Base-by-base conservation (phyloP, 805 yeast genomes). In the Lachancea mirantina region DNA sequence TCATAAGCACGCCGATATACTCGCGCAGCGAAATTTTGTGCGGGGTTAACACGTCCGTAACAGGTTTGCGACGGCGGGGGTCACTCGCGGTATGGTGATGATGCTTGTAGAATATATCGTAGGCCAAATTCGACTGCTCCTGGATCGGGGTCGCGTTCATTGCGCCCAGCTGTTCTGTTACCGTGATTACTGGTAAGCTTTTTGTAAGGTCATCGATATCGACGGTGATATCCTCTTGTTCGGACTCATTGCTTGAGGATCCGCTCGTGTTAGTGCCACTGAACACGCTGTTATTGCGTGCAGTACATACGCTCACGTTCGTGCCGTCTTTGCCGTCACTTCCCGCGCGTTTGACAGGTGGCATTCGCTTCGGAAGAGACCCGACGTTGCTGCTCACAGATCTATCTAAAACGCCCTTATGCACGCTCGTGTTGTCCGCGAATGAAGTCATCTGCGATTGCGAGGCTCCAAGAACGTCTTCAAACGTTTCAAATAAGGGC, bases 141-240 rank as follows among this genome's bases (percentile, higher is more conserved):
- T 40, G 47, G 8, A 47, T 28, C 11, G 47, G 36, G 13, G 43
- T 37, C 10, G 41, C 30, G 32, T 39, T 28, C 13, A 39, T 38
- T 3, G 49, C 37, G 19, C 39, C 44, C 11, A 43, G 20, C 25
- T 42, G 42, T 26, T 45, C 55, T 2, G 55, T 49, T 3, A 49
- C 42, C 7, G 52, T 47, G 11, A 49, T 49, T 5, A 42, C 37
- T 6, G 55, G 55, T 6, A 49, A 32, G 9, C 46, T 30, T 19
- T 42, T 41, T 5, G 51, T 41, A 13, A 47, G 23, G 22, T 45
- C 48, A 19, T 42, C 47, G 18, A 46, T 23, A 31, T 47, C 48
- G 6, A 46, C 45, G 4, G 46, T 42, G 10, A 41, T 28, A 14
- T 40, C 42, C 8, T 36, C 32, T 13, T 19, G 14, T 25, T 33